Percentiles rank a stretch among this genome's conserved stretches.
These are phyloP conservation scores for Emergomyces orientalis DNA, from an alignment of 2,329 filamentous ascomycete genomes.

Conservation along the genomic window DNA sequence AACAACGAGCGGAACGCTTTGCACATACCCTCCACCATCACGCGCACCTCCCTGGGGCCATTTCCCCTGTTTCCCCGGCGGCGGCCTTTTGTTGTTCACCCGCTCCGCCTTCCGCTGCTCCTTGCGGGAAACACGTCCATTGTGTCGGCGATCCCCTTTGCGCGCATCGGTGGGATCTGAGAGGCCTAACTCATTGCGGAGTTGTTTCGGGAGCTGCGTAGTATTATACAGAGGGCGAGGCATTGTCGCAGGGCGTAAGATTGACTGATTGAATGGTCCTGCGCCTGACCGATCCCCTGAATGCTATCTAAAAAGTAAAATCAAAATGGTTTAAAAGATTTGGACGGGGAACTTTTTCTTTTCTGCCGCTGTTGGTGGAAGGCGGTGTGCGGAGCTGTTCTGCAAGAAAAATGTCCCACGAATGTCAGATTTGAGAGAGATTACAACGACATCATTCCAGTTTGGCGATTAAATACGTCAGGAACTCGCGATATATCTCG, in stretches of 20 bases:
- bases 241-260: slow-evolving; percentile 21
- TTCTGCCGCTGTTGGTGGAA: slow-evolving; percentile 1
- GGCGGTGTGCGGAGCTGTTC: neutral
- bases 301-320: neutral
- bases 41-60: slow-evolving; percentile 13
- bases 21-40: slow-evolving; percentile 18
- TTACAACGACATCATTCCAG: neutral
- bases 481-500: neutral
- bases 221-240: slow-evolving; percentile 32
- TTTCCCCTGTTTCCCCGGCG: slow-evolving; percentile 21
- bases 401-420: neutral
- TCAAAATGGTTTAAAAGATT: neutral
- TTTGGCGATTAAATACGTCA: neutral
- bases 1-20: slow-evolving; percentile 17
- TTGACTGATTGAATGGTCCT: slow-evolving; percentile 3
- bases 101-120: slow-evolving; percentile 59
- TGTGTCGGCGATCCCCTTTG: slow-evolving; percentile 20
- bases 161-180: slow-evolving; percentile 28
- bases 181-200: slow-evolving; percentile 35
- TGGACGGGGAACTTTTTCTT: neutral
- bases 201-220: slow-evolving; percentile 32
- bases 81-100: slow-evolving; percentile 47
- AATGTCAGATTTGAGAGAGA: neutral
- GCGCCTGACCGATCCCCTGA: slow-evolving; percentile 9
- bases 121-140: slow-evolving; percentile 41